A percentile compares a stretch with the other conserved stretches of the same genome.
Evolutionary conservation across 192 early-diverging fungal species (phyloP).

Genomic region (Entophlyctis luteolus): DNA sequence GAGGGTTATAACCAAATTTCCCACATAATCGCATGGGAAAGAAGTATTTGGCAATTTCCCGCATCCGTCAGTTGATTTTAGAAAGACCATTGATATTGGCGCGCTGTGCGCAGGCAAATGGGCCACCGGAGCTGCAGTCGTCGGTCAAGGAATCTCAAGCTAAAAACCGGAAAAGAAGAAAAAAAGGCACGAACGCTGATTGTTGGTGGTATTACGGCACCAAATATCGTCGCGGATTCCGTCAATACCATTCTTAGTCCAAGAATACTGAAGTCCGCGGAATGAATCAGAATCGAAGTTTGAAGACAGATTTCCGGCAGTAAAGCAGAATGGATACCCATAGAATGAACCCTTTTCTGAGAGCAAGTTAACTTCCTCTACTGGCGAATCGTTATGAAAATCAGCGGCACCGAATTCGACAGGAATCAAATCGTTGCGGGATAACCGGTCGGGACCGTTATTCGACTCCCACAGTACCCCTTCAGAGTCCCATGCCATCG

Average conservation of each 20-base stretch:
- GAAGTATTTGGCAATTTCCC: slow-evolving; percentile 3
- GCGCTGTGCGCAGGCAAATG: slow-evolving; percentile 35
- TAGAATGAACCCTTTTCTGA: slow-evolving; percentile 27
- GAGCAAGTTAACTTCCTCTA: slow-evolving; percentile 35
- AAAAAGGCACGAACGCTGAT: background rate
- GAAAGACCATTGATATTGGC: slow-evolving; percentile 33
- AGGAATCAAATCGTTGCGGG: slow-evolving; percentile 20
- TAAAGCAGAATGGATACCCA: slow-evolving; percentile 45
- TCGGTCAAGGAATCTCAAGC: background rate
- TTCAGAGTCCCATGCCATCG: slow-evolving; percentile 22
- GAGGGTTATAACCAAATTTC: slow-evolving; percentile 30
- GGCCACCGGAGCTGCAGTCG: slow-evolving; percentile 12
- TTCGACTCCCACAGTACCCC: slow-evolving; percentile 35
- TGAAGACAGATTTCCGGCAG: slow-evolving; percentile 30
- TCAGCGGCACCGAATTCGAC: background rate
- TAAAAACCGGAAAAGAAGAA: background rate
- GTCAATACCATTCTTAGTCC: slow-evolving; percentile 27
- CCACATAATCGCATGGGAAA: slow-evolving; percentile 16
- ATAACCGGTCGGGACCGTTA: slow-evolving; percentile 39
- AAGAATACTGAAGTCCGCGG: slow-evolving; percentile 28
- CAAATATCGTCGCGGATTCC: slow-evolving; percentile 33
- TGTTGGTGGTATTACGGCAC: slow-evolving; percentile 39
- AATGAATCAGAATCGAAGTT: slow-evolving; percentile 18
- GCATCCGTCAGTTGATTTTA: slow-evolving; percentile 8
- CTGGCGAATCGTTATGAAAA: slow-evolving; percentile 31